Conservation (phyloP, 2,329 filamentous ascomycete genomes). For the Pseudocercospora pini-densiflorae region DNA sequence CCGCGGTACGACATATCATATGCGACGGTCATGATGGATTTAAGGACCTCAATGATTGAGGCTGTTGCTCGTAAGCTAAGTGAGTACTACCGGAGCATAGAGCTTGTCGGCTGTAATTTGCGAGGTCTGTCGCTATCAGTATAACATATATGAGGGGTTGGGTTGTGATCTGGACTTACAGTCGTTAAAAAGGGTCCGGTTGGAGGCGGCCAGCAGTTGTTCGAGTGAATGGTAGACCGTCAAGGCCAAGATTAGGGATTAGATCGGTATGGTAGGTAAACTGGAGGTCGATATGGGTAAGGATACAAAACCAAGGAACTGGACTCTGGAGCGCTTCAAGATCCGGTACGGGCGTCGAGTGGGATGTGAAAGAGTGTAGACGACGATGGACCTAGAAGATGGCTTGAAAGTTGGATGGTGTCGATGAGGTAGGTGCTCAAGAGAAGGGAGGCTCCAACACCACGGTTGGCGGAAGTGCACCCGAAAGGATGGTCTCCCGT, state of each 20-base stretch:
- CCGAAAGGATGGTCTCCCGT: slow-evolving; percentile 37
- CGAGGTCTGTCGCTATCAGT: slow-evolving; percentile 4
- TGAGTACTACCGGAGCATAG: slow-evolving; percentile 34
- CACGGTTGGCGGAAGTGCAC: slow-evolving; percentile 37
- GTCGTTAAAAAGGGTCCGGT: slow-evolving; percentile 10
- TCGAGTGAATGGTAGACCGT: slow-evolving; percentile 21
- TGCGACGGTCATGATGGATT: slow-evolving; percentile 72
- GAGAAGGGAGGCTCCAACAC: slow-evolving; percentile 34
- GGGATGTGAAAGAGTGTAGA: slow-evolving; percentile 41
- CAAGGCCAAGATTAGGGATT: slow-evolving; percentile 34
- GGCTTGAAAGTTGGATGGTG: slow-evolving; percentile 25
- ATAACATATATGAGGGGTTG: not conserved
- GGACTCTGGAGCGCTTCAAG: slow-evolving; percentile 31
- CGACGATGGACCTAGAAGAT: slow-evolving; percentile 31
- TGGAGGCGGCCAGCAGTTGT: slow-evolving; percentile 15
- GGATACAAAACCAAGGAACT: slow-evolving; percentile 28
- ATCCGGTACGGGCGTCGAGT: slow-evolving; percentile 39
- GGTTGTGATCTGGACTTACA: slow-evolving; percentile 8
- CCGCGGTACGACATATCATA: slow-evolving; percentile 69
- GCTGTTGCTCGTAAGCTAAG: slow-evolving; percentile 26
- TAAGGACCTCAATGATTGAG: slow-evolving; percentile 29
- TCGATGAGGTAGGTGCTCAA: slow-evolving; percentile 31
- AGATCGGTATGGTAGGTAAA: slow-evolving; percentile 31
- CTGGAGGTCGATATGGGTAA: slow-evolving; percentile 28
- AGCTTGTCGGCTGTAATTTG: slow-evolving; percentile 15